phyloP scores from a whole-genome alignment of 2,329 filamentous ascomycete species.

The Ophiostoma quercus region DNA sequence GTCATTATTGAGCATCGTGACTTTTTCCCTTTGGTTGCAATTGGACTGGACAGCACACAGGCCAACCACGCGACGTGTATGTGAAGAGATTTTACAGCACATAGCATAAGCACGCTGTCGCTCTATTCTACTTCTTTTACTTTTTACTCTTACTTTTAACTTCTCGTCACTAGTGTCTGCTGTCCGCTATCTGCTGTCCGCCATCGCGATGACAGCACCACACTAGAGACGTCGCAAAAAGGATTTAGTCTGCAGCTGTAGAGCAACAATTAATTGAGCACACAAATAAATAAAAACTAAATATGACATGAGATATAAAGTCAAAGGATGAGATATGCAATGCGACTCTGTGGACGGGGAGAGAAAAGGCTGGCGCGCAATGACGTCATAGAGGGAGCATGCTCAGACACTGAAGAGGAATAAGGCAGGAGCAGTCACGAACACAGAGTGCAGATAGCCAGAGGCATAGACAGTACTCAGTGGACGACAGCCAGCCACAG shows the following conservation, averaged over 20 bases:
- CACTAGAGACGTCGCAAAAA: background rate
- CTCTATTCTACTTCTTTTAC: background rate
- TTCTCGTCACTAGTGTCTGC: background rate
- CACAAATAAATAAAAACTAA: background rate
- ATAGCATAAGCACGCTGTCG: background rate
- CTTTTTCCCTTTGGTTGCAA: background rate
- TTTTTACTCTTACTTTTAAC: background rate
- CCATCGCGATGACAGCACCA: background rate
- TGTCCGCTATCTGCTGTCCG: background rate
- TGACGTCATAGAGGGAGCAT: background rate
- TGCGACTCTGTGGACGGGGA: conserved; percentile 3
- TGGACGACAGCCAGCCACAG: background rate
- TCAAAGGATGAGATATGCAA: conserved; percentile 3
- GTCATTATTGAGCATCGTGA: background rate
- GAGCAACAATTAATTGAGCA: background rate
- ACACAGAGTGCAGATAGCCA: background rate
- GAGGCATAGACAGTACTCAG: background rate
- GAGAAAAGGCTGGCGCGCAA: background rate
- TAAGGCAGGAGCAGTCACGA: background rate
- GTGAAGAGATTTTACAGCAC: background rate
- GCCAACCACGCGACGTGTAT: background rate
- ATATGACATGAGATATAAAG: background rate
- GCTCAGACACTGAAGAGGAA: background rate
- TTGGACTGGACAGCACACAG: background rate
- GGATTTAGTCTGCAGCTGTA: background rate